Evolutionary conservation across 2,329 filamentous ascomycete genomes (phyloP), one percentile per base, ranked within the genome.

Genomic region (Calcarisporium arbuscula): DNA sequence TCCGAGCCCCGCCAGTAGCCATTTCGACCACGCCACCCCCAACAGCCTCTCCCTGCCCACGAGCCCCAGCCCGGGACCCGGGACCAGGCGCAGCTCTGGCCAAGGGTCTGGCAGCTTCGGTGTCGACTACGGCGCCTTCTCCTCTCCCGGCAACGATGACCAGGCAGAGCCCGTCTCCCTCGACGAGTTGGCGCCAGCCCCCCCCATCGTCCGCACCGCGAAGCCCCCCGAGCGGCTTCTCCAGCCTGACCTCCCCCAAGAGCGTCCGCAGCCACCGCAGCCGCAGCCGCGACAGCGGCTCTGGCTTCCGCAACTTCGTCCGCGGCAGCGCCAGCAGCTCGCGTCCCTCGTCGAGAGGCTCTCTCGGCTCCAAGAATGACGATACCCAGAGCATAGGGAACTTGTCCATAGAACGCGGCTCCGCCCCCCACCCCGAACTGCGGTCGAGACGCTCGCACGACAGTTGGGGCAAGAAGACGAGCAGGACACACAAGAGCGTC

Each of bases 141-240:
- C 70, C 32, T 63, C 70, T 30, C 64, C 71, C 5, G 62, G 66
- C 14, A 61, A 68, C 20, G 67, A 68, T 34, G 67, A 74, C 14
- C 51, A 69, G 10, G 52, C 64, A 10, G 25, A 26, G 28, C 49
- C 49, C 28, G 48, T 65, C 6, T 65, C 70, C 9, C 58, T 80
- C 44, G 71, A 80, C 59, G 73, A 81, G 35, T 61, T 80, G 28
- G 70, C 77, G 19, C 77, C 77, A 16, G 64, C 67, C 30, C 64
- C 86, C 10, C 87, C 88, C 14, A 74, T 90, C 35, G 74, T 94
- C 48, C 80, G 82, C 44, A 94, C 89, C 20, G 77, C 86, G 20
- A 89, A 89, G 56, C n/a, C 82, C 81, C 7, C 85, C 85, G 1
- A 86, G 83, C 32, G 85, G 84, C 35, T 77, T 80, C 49, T 88